phyloP scores from a whole-genome alignment of 208 protist species.

The Endotrypanum monterogeii region DNA sequence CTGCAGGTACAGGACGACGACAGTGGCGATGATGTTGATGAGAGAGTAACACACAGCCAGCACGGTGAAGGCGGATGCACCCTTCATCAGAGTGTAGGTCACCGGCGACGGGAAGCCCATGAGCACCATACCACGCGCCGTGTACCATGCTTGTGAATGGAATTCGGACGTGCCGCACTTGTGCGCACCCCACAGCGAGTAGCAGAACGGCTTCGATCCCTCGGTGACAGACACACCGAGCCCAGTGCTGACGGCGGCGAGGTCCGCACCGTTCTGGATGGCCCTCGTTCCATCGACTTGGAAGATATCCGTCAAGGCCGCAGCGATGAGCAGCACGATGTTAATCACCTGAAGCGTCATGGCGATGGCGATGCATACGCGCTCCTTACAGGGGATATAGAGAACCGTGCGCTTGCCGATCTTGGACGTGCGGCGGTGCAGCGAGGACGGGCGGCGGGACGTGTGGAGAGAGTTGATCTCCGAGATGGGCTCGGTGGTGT shows the following conservation, averaged over 20 bases:
- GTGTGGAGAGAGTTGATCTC: constrained; percentile 16
- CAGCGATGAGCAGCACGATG: constrained; percentile 25
- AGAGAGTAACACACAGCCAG: constrained; percentile 28
- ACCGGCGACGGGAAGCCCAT: constrained; percentile 21
- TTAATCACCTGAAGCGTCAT: constrained; percentile 14
- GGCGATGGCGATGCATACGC: constrained; percentile 22
- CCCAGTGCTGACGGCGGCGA: constrained; percentile 6
- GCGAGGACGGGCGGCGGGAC: constrained; percentile 21
- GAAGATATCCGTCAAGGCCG: constrained; percentile 21
- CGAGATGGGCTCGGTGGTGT: constrained; percentile 10
- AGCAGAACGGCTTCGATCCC: constrained; percentile 29
- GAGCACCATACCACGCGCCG: not conserved
- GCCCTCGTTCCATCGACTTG: constrained; percentile 25
- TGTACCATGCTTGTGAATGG: constrained; percentile 20
- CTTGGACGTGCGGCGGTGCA: constrained; percentile 31
- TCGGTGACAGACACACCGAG: constrained; percentile 20
- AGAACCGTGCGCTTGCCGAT: constrained; percentile 20
- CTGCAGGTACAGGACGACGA: constrained; percentile 21
- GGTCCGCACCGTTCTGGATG: constrained; percentile 16
- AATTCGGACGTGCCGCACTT: constrained; percentile 16
- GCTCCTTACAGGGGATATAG: constrained; percentile 24
- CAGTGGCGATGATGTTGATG: constrained; percentile 24
- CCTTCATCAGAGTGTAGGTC: constrained; percentile 25
- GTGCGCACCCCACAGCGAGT: constrained; percentile 28
- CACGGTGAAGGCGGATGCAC: constrained; percentile 19